These are phyloP conservation scores for Candida sojae DNA, from an alignment of 1,139 yeast genomes.

Conservation along the genomic window DNA sequence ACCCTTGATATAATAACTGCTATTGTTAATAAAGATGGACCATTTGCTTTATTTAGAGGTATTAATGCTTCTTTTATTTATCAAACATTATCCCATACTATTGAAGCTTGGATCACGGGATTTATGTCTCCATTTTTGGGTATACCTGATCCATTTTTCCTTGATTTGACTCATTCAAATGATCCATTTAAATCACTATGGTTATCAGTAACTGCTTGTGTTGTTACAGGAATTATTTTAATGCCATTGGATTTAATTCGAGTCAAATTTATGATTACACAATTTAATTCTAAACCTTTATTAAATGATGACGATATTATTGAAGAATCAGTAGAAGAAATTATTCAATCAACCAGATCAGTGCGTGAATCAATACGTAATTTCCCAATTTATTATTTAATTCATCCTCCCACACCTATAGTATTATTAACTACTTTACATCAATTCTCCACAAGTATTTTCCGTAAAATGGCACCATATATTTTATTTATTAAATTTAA, in stretches of 20 bases:
- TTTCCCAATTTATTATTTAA: constrained; percentile 40
- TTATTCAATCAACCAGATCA: constrained; percentile 28
- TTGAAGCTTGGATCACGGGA: constrained; percentile 93
- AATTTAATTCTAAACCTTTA: constrained; percentile 25
- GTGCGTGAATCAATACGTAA: constrained; percentile 40
- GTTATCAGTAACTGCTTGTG: constrained; percentile 70
- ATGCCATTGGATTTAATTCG: constrained; percentile 84
- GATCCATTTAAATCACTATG: constrained; percentile 70
- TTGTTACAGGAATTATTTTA: constrained; percentile 71
- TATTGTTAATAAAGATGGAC: constrained; percentile 74
- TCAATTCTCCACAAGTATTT: constrained; percentile 60
- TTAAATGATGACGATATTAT: constrained; percentile 7
- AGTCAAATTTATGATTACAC: constrained; percentile 73
- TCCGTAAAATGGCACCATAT: constrained; percentile 74
- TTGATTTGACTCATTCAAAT: constrained; percentile 80
- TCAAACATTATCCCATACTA: constrained; percentile 71
- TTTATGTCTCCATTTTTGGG: constrained; percentile 78
- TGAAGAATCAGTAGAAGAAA: constrained; percentile 9
- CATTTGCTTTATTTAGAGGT: constrained; percentile 83
- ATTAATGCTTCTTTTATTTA: constrained; percentile 82
- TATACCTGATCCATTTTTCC: constrained; percentile 88
- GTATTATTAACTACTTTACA: constrained; percentile 60
- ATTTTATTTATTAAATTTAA: constrained; percentile 64
- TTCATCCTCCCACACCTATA: constrained; percentile 57
- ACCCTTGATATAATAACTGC: constrained; percentile 74